phyloP scores from a whole-genome alignment of 2,329 filamentous ascomycete species.

The Penicillium sp. region DNA sequence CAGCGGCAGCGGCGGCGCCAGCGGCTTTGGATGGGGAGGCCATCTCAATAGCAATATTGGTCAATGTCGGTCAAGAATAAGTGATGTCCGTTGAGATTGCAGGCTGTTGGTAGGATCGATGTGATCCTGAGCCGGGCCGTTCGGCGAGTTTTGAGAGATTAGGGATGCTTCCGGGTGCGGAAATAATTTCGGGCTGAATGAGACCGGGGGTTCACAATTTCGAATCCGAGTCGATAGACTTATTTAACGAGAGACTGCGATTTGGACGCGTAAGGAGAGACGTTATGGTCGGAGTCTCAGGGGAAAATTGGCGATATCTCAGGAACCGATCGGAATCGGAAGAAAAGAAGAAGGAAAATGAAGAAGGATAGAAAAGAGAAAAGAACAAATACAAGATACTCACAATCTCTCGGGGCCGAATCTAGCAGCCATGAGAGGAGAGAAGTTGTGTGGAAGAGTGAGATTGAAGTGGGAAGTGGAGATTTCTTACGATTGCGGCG shows the following conservation, averaged over 20 bases:
- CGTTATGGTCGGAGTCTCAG: constrained; percentile 11
- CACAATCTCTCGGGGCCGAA: constrained; percentile 12
- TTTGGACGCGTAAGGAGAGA: constrained; percentile 10
- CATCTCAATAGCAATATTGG: neutral
- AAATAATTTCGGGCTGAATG: neutral
- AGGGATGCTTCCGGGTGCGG: neutral
- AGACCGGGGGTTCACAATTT: neutral
- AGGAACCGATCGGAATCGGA: constrained; percentile 1
- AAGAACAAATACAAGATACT: constrained; percentile 7
- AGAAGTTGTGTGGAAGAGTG: constrained; percentile 18
- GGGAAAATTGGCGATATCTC: constrained; percentile 7
- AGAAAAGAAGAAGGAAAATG: constrained; percentile 10
- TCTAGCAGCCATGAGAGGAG: constrained; percentile 23
- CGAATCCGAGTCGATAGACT: constrained; percentile 5
- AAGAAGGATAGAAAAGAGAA: constrained; percentile 7
- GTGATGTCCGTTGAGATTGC: neutral
- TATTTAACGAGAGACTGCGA: constrained; percentile 12
- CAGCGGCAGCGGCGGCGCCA: neutral
- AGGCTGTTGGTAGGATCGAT: constrained; percentile 6
- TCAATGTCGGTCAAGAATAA: neutral
- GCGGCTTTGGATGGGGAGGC: neutral
- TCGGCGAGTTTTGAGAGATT: constrained; percentile 2
- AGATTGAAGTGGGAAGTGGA: constrained; percentile 21
- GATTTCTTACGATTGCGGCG: constrained; percentile 18
- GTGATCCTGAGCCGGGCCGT: constrained; percentile 1